Base-by-base conservation (phyloP, 495 filamentous ascomycete species). In the Aspergillus indologenus region DNA sequence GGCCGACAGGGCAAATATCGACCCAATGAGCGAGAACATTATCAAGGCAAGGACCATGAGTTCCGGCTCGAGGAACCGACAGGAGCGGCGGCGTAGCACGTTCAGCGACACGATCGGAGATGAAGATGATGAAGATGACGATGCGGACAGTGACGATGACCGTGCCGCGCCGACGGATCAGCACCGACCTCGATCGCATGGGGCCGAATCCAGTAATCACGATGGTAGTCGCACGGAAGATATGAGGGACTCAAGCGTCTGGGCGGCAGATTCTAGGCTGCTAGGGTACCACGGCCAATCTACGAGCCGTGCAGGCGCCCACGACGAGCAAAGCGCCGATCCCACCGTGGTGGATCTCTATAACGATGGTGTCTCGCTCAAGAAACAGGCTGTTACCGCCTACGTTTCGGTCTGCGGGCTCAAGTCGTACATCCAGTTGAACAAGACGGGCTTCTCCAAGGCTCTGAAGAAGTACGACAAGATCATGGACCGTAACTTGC, bases 391-490 rank as follows among this genome's bases (percentile, higher is more conserved):
- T 48, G 84, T 95, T 56, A 88, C 87, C 65, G 75, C 90, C 52
- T 99, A 96, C 65, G 95, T 98, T 53, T 87, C 89, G 57, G 75
- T 98, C n/a, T 96, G 94, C 75, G 94, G 96, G 63, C 83, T 99
- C 56, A 91, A 96, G 69, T 96, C 92, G 15, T 99, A 92, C 69
- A 85, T 94, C 54, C 94, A 99, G 74, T 80, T 99, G 45, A 99
- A 99, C 78, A 87, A 86, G 73, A 99, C 94, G 0, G 94, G 94
- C 3, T 99, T 99, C 73, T 82, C 85, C 45, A 99, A 99, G 74
- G 91, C 92, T 3, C 73, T 96, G 63, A 99, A 99, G 78, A 99
- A 99, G 71, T 99, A 94, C 68, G 94, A 99, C 78, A 99, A 99
- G 80, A 97, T 89, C 53, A 76, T 94, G 29, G 87, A 97, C 68